These are phyloP conservation scores for Bolboschoenus planiculmis DNA, from an alignment of 176 grass and related monocot genomes.

Conservation along the genomic window DNA sequence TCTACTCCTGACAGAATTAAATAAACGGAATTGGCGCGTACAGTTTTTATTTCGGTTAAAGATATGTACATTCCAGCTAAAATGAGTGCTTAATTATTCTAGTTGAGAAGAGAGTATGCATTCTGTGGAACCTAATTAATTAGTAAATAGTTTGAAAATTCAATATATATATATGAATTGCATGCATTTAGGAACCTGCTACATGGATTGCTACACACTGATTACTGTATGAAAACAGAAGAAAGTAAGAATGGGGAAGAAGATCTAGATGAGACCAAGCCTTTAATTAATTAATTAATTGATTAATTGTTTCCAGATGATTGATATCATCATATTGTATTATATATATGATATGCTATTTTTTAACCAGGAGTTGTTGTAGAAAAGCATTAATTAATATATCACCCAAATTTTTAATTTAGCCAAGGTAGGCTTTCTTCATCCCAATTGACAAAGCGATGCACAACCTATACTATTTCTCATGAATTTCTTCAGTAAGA, in stretches of 20 bases:
- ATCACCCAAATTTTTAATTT: background rate
- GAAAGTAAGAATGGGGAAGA: background rate
- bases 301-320: background rate
- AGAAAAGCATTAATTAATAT: background rate
- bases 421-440: background rate
- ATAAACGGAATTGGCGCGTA: no score
- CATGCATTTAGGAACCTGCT: background rate
- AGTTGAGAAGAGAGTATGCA: no score
- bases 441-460: background rate
- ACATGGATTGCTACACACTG: background rate
- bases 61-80: no score
- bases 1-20: no score
- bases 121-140: no score
- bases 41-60: no score
- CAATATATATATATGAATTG: no score
- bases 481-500: background rate
- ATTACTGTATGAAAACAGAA: background rate
- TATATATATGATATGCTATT: background rate
- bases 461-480: background rate
- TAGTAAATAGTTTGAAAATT: no score
- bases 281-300: background rate
- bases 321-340: no score
- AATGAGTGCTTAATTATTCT: no score
- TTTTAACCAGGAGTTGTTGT: background rate
- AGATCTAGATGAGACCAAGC: background rate